Conservation (phyloP, 208 protist species). For the Entamoeba histolytica region DNA sequence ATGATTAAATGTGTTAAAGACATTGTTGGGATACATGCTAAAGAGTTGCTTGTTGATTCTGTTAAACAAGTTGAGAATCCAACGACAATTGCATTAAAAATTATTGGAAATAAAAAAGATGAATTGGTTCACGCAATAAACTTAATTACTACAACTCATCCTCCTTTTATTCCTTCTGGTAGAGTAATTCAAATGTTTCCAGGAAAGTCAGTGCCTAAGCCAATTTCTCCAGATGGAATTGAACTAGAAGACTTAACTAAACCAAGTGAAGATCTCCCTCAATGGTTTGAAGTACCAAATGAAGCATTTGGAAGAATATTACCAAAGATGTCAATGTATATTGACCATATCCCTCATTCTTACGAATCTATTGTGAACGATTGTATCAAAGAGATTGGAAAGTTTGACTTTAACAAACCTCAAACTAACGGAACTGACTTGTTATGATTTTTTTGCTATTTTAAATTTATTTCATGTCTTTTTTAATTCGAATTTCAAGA, state of each 20-base stretch:
- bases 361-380: background rate
- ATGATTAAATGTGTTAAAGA: background rate
- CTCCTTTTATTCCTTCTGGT: background rate
- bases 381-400: background rate
- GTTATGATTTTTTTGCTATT: no score
- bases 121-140: background rate
- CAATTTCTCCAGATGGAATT: background rate
- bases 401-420: no score
- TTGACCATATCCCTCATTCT: background rate
- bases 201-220: background rate
- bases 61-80: background rate
- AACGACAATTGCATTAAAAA: background rate
- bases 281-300: background rate
- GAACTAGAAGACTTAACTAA: background rate
- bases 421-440: no score
- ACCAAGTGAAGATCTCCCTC: background rate
- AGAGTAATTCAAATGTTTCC: background rate
- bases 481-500: no score
- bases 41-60: background rate
- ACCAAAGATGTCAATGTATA: background rate
- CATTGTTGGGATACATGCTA: background rate
- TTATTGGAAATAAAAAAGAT: background rate
- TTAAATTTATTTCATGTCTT: no score
- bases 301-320: background rate
- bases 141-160: background rate